phyloP scores from a whole-genome alignment of 2,329 filamentous ascomycete species.

The Colletotrichum plurivorum region DNA sequence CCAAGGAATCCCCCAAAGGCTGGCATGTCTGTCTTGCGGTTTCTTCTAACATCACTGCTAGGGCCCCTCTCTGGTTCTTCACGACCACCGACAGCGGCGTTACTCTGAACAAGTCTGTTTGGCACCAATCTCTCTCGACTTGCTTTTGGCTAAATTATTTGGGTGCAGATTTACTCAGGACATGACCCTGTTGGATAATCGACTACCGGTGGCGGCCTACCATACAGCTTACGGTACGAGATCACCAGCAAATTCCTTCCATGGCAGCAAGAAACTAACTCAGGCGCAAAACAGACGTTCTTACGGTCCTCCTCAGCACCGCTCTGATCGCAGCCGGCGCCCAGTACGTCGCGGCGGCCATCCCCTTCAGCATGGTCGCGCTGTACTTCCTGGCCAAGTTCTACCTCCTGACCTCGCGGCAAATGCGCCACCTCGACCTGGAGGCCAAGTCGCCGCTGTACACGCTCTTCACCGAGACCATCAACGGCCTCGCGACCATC shows the following conservation, averaged over 20 bases:
- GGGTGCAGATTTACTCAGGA: neutral
- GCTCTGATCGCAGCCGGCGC: slow-evolving; percentile 43
- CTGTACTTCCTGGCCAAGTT: slow-evolving; percentile 51
- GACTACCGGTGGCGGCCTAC: neutral
- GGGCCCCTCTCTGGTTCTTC: neutral
- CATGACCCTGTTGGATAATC: neutral
- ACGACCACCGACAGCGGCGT: neutral
- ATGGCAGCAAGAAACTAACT: neutral
- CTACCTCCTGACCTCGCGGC: slow-evolving; percentile 59
- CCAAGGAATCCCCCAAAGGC: neutral
- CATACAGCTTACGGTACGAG: slow-evolving; percentile 2
- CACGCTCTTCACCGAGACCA: slow-evolving; percentile 60
- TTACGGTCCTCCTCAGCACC: neutral
- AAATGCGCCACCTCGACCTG: slow-evolving; percentile 57
- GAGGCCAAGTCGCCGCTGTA: slow-evolving; percentile 56
- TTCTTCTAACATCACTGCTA: neutral
- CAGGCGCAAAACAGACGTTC: neutral
- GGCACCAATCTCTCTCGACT: neutral
- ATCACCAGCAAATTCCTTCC: slow-evolving; percentile 15
- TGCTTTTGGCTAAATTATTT: neutral
- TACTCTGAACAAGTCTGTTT: slow-evolving; percentile 1
- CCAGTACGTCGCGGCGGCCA: slow-evolving; percentile 47
- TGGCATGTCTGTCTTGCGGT: neutral
- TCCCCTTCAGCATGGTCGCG: slow-evolving; percentile 44
- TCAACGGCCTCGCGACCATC: slow-evolving; percentile 63